Evolutionary conservation across 1,139 yeast genomes (phyloP).

Genomic region (Torulaspora globosa): DNA sequence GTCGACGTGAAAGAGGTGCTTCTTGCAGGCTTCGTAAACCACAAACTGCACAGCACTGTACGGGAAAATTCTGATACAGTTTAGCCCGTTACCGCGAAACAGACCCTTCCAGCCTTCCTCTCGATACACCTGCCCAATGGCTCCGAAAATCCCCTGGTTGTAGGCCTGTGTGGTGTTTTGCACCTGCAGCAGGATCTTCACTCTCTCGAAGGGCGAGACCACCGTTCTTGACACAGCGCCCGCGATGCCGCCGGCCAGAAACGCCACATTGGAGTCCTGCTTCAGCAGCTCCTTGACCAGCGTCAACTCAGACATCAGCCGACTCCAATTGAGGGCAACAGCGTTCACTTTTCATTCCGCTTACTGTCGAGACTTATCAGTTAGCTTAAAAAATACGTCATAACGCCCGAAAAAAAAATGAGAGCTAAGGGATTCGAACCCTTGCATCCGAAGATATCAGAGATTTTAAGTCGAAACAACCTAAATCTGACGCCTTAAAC

Average conservation of each 20-base stretch:
- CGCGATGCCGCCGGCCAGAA: constrained; percentile 74
- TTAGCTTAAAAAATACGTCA: background rate
- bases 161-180: constrained; percentile 61
- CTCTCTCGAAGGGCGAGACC: constrained; percentile 92
- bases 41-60: constrained; percentile 94
- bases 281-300: constrained; percentile 39
- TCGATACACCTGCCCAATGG: constrained; percentile 71
- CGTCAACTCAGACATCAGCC: background rate
- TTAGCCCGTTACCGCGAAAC: constrained; percentile 85
- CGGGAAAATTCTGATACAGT: constrained; percentile 86
- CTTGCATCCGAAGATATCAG: constrained; percentile 32
- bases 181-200: constrained; percentile 84
- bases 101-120: constrained; percentile 90
- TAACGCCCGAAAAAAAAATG: constrained; percentile 16
- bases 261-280: constrained; percentile 56
- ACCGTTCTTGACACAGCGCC: constrained; percentile 92
- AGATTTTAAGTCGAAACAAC: constrained; percentile 17
- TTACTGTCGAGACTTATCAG: too few relatives aligned
- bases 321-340: background rate
- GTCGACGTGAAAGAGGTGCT: constrained; percentile 40
- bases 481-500: constrained; percentile 20
- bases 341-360: too few relatives aligned
- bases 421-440: constrained; percentile 33
- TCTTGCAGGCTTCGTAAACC: constrained; percentile 71
- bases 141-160: constrained; percentile 69